A percentile compares a stretch with the other conserved stretches of the same genome.
phyloP scores from a whole-genome alignment of 257 asterid species.

The Capsicum chinense region DNA sequence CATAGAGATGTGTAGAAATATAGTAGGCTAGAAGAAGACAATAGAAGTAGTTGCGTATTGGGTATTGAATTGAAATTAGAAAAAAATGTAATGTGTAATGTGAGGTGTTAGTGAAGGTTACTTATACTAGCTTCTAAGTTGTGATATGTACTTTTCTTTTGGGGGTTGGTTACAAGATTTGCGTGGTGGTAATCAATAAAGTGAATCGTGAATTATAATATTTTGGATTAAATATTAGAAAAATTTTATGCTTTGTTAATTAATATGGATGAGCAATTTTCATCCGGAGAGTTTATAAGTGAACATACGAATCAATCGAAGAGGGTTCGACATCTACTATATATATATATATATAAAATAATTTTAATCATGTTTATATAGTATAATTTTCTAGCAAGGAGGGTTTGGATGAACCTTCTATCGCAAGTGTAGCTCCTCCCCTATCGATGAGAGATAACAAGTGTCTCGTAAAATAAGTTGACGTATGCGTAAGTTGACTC shows the following conservation, averaged over 20 bases:
- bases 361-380: too few relatives aligned
- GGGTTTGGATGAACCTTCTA: too few relatives aligned
- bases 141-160: neutral
- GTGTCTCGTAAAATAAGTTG: neutral
- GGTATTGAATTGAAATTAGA: neutral
- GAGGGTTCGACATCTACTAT: too few relatives aligned
- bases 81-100: neutral
- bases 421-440: too few relatives aligned
- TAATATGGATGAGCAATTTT: too few relatives aligned
- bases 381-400: too few relatives aligned
- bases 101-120: neutral
- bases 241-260: too few relatives aligned
- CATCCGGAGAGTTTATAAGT: too few relatives aligned
- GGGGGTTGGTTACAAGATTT: neutral
- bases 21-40: neutral
- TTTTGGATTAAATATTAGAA: neutral
- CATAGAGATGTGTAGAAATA: neutral
- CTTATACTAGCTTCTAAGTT: conserved; percentile 21
- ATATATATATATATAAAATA: too few relatives aligned
- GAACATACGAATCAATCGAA: too few relatives aligned
- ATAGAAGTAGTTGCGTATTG: conserved; percentile 1
- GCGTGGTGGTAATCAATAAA: too few relatives aligned
- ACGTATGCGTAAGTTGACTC: rapidly evolving
- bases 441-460: neutral
- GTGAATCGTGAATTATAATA: neutral